A percentile compares a stretch with the other conserved stretches of the same genome.
These are phyloP conservation scores for Coemansia sp. DNA, from an alignment of 192 early-diverging fungal genomes.

Conservation along the genomic window DNA sequence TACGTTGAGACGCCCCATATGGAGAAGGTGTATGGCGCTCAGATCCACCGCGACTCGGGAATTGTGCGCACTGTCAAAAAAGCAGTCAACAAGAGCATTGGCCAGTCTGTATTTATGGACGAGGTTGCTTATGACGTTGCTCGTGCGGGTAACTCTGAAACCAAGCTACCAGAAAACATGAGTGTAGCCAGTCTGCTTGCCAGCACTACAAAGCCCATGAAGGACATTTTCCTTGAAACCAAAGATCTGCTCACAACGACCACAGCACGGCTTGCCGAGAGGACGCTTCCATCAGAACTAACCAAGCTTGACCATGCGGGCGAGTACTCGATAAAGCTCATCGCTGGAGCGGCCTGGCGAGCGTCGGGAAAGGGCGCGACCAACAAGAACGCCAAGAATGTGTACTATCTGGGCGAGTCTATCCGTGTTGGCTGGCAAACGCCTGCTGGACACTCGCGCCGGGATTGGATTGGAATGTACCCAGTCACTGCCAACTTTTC, in stretches of 20 bases:
- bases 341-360: slow-evolving; percentile 28
- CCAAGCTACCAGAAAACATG: slow-evolving; percentile 7
- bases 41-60: slow-evolving; percentile 81
- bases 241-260: slow-evolving; percentile 48
- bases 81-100: slow-evolving; percentile 51
- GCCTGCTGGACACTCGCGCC: slow-evolving; percentile 65
- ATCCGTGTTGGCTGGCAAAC: slow-evolving; percentile 75
- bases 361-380: slow-evolving; percentile 2
- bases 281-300: slow-evolving; percentile 38
- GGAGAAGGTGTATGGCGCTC: slow-evolving; percentile 80
- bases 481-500: slow-evolving; percentile 74
- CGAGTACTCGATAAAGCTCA: slow-evolving; percentile 30
- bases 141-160: not conserved
- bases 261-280: slow-evolving; percentile 51
- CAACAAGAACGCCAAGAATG: slow-evolving; percentile 11
- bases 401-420: slow-evolving; percentile 72
- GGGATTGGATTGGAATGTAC: slow-evolving; percentile 96
- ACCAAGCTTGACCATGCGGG: slow-evolving; percentile 26
- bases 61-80: slow-evolving; percentile 60
- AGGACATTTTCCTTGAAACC: slow-evolving; percentile 61
- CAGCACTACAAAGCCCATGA: slow-evolving; percentile 65
- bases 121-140: not conserved
- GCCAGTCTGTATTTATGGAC: slow-evolving; percentile 42
- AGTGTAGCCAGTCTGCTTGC: slow-evolving; percentile 49
- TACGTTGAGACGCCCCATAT: slow-evolving; percentile 94